Percentiles rank a stretch among this genome's conserved stretches.
Evolutionary conservation across 106 monocot species (phyloP).

Genomic region (Dioscorea dumetorum): DNA sequence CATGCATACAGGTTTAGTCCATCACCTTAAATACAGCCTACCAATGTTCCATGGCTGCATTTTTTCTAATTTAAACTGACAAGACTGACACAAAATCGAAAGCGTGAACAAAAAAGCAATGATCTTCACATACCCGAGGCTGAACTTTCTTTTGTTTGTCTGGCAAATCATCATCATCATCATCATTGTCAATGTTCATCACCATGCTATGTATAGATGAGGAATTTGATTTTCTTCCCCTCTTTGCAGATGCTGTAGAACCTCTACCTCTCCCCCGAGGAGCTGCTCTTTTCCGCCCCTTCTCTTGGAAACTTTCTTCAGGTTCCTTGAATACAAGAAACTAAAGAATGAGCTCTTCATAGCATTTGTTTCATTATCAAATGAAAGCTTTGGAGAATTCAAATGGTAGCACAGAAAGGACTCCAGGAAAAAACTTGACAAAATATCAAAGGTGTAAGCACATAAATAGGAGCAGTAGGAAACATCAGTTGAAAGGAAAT

Average conservation of each 20-base stretch:
- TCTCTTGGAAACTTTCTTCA: conserved; percentile 49
- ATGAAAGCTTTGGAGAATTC: too few species aligned
- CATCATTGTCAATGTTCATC: conserved; percentile 58
- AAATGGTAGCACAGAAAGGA: not conserved
- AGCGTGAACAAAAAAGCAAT: not conserved
- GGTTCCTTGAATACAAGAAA: conserved; percentile 40
- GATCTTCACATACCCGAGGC: conserved; percentile 31
- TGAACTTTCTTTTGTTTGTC: conserved; percentile 35
- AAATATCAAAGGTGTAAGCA: not conserved
- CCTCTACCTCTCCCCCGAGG: conserved; percentile 71
- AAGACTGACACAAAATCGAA: not conserved
- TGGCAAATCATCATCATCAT: conserved; percentile 53
- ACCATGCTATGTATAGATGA: conserved; percentile 65
- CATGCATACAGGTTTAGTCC: not conserved
- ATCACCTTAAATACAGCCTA: not conserved
- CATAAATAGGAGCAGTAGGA: not conserved
- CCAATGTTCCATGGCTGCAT: not conserved
- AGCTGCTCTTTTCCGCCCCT: conserved; percentile 62
- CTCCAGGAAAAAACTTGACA: not conserved
- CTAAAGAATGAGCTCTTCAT: not conserved
- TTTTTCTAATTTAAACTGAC: not conserved
- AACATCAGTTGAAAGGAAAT: not conserved
- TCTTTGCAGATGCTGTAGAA: conserved; percentile 41
- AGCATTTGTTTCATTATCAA: not conserved
- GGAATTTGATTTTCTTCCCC: conserved; percentile 47